These are phyloP conservation scores for Clonostachys chloroleuca DNA, from an alignment of 2,329 filamentous ascomycete species.

Conservation along the genomic window DNA sequence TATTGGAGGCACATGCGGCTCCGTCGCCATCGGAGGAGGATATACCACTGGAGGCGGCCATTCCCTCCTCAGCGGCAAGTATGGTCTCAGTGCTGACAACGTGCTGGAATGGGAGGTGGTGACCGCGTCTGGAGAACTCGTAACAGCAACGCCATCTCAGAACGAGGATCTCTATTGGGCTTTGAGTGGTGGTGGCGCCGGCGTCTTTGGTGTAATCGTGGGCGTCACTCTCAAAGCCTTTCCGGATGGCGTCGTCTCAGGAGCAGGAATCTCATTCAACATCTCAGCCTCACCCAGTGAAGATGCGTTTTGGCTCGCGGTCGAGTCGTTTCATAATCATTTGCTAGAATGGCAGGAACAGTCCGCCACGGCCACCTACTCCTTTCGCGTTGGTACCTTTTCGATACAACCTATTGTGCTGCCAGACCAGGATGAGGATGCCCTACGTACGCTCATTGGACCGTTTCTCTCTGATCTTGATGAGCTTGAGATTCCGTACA, in stretches of 20 bases:
- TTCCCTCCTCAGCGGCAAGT: constrained; percentile 40
- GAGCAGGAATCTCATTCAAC: constrained; percentile 27
- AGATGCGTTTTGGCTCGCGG: constrained; percentile 19
- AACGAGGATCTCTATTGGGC: constrained; percentile 61
- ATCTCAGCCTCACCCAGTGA: constrained; percentile 23
- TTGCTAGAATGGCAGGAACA: not conserved
- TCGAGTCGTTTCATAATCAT: not conserved
- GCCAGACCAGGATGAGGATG: not conserved
- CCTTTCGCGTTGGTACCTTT: not conserved
- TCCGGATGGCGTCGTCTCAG: constrained; percentile 32
- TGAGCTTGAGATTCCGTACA: not conserved
- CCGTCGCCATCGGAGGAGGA: constrained; percentile 57
- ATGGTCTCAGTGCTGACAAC: constrained; percentile 56
- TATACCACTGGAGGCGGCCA: constrained; percentile 59
- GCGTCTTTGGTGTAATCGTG: constrained; percentile 51
- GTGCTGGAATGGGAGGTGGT: constrained; percentile 50
- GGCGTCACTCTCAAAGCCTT: constrained; percentile 50
- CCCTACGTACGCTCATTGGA: not conserved
- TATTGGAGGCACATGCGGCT: constrained; percentile 49
- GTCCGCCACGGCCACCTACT: not conserved
- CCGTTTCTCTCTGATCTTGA: not conserved
- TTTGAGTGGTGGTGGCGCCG: constrained; percentile 47
- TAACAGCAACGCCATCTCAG: constrained; percentile 36
- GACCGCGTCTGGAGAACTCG: constrained; percentile 36
- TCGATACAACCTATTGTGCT: not conserved